A percentile compares a stretch with the other conserved stretches of the same genome.
These are phyloP conservation scores for Lichenothelia convexa DNA, from an alignment of 495 filamentous ascomycete species.

Conservation along the genomic window DNA sequence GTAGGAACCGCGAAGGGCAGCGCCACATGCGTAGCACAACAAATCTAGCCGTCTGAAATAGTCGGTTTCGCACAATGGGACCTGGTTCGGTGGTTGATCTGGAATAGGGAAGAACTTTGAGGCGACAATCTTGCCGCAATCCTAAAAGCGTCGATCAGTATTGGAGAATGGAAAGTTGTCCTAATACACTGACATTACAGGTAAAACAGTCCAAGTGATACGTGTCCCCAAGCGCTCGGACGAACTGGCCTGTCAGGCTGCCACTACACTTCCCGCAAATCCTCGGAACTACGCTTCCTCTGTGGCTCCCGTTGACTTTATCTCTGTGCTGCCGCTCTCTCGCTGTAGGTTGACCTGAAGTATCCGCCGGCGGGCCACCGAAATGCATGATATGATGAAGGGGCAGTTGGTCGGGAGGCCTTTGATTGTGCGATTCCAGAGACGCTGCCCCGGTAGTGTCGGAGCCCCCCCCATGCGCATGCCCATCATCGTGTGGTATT, in stretches of 20 bases:
- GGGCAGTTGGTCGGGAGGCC: too few species aligned
- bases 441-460: too few species aligned
- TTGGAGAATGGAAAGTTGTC: conserved; percentile 2
- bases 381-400: too few species aligned
- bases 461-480: too few species aligned
- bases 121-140: conserved; percentile 89
- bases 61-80: conserved; percentile 93
- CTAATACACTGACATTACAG: conserved; percentile 54
- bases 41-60: conserved; percentile 89
- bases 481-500: too few species aligned
- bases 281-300: neutral
- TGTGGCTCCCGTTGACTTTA: neutral
- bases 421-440: too few species aligned
- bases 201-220: conserved; percentile 97
- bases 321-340: too few species aligned
- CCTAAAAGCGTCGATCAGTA: conserved; percentile 33
- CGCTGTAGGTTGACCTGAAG: neutral
- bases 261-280: conserved; percentile 79
- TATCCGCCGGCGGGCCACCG: too few species aligned
- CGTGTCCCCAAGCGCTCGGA: conserved; percentile 76
- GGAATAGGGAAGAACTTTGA: conserved; percentile 98
- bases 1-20: conserved; percentile 88
- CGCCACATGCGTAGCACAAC: conserved; percentile 79
- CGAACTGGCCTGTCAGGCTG: conserved; percentile 81
- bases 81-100: conserved; percentile 72